Conservation (phyloP, 208 protist species). For the Vickermania ingenoplastis region DNA sequence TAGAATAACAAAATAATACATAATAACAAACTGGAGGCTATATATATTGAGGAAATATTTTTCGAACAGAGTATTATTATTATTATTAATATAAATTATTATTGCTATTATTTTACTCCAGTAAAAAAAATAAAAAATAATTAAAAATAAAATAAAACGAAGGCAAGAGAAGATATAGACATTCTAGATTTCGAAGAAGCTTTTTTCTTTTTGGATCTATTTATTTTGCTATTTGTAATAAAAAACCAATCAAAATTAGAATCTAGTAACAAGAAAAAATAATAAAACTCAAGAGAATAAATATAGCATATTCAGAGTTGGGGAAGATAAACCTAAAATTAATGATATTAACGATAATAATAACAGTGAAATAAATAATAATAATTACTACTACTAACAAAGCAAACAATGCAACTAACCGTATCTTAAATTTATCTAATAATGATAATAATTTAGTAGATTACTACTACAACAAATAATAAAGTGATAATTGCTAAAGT, state of each 20-base stretch:
- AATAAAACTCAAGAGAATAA: not conserved
- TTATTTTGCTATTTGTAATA: constrained; percentile 7
- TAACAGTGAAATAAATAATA: constrained; percentile 8
- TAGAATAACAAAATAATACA: no score
- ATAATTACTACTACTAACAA: constrained; percentile 7
- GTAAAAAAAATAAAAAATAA: constrained; percentile 19
- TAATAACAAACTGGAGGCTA: no score
- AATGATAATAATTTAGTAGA: not conserved
- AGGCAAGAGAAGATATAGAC: no score
- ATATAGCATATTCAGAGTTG: not conserved
- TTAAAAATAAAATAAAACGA: constrained; percentile 3
- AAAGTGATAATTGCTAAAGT: no score
- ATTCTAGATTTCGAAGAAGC: constrained; percentile 1
- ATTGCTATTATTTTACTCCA: constrained; percentile 6
- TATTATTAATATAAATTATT: constrained; percentile 3
- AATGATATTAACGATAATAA: constrained; percentile 6
- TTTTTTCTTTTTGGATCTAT: constrained; percentile 5
- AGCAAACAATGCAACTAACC: constrained; percentile 5
- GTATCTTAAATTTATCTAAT: constrained; percentile 3
- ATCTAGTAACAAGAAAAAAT: constrained; percentile 6
- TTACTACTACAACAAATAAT: not conserved
- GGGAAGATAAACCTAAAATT: not conserved
- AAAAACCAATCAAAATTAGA: constrained; percentile 14
- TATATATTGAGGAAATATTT: not conserved
- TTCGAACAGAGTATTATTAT: not conserved